Conservation (phyloP, 2,329 filamentous ascomycete genomes). For the Beauveria scarabaeidicola region DNA sequence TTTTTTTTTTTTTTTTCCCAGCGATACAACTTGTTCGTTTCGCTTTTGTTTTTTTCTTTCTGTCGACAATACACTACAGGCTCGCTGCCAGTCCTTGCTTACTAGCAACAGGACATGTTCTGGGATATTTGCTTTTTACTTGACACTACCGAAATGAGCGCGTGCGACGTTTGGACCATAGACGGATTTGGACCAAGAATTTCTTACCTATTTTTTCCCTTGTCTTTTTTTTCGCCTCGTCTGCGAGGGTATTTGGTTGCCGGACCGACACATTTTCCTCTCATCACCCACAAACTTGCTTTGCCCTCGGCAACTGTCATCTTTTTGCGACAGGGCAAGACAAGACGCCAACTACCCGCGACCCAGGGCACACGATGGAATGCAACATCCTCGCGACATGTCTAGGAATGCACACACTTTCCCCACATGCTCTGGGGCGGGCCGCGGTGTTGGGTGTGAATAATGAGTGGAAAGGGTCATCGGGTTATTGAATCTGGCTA, state of each 20-base stretch:
- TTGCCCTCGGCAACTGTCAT: conserved; percentile 13
- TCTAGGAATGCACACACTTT: conserved; percentile 19
- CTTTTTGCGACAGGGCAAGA: conserved; percentile 9
- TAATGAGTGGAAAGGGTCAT: background rate
- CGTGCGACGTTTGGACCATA: conserved; percentile 12
- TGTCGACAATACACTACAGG: conserved; percentile 27
- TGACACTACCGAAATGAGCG: conserved; percentile 3
- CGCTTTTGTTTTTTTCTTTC: conserved; percentile 20
- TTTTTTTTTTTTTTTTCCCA: conserved; percentile 16
- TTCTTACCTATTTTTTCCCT: background rate
- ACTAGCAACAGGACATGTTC: conserved; percentile 25
- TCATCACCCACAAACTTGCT: conserved; percentile 8
- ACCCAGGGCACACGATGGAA: conserved; percentile 20
- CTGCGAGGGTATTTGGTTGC: background rate
- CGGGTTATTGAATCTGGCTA: background rate
- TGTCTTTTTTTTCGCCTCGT: conserved; percentile 10
- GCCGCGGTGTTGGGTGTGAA: background rate
- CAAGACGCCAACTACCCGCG: conserved; percentile 14
- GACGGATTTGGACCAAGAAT: conserved; percentile 5
- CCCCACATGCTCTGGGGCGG: background rate
- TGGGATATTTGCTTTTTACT: conserved; percentile 12
- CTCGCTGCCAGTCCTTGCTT: conserved; percentile 31
- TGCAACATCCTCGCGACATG: conserved; percentile 23
- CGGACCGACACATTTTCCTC: background rate
- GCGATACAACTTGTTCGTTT: conserved; percentile 27